phyloP scores from a whole-genome alignment of 495 filamentous ascomycete genomes.

The Aspergillus nanangensis region DNA sequence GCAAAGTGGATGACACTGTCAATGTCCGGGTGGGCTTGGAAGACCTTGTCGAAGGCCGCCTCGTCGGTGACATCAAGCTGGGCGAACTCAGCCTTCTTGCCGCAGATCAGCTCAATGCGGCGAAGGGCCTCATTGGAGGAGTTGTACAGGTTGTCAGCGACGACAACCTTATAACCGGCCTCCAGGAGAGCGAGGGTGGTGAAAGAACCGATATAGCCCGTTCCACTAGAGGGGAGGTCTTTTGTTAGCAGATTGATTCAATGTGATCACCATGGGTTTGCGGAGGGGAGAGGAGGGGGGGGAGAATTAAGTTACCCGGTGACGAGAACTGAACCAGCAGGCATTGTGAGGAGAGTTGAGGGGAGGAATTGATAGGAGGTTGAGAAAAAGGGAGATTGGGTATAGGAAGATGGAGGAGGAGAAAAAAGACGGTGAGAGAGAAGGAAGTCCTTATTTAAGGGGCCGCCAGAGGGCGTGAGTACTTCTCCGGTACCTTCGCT shows the following conservation, averaged over 20 bases:
- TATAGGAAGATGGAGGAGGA: constrained; percentile 2
- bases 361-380: not conserved
- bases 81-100: constrained; percentile 83
- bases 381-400: not conserved
- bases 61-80: constrained; percentile 85
- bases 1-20: constrained; percentile 99
- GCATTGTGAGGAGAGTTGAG: constrained; percentile 49
- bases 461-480: not conserved
- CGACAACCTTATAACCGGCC: constrained; percentile 92
- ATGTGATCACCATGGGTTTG: constrained; percentile 5
- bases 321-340: constrained; percentile 81
- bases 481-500: not conserved
- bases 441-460: constrained; percentile 2
- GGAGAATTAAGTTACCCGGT: constrained; percentile 59
- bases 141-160: constrained; percentile 94
- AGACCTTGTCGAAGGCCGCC: constrained; percentile 78
- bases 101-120: constrained; percentile 88
- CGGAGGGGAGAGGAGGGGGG: not conserved
- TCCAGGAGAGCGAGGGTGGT: constrained; percentile 87
- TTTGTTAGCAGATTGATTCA: constrained; percentile 15
- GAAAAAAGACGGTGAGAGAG: constrained; percentile 1
- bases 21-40: constrained; percentile 84
- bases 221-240: constrained; percentile 80
- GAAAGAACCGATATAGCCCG: constrained; percentile 98
- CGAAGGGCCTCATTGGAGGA: constrained; percentile 84